Base-by-base conservation (phyloP, 495 filamentous ascomycete species). In the Hypoxylon crocopeplum region DNA sequence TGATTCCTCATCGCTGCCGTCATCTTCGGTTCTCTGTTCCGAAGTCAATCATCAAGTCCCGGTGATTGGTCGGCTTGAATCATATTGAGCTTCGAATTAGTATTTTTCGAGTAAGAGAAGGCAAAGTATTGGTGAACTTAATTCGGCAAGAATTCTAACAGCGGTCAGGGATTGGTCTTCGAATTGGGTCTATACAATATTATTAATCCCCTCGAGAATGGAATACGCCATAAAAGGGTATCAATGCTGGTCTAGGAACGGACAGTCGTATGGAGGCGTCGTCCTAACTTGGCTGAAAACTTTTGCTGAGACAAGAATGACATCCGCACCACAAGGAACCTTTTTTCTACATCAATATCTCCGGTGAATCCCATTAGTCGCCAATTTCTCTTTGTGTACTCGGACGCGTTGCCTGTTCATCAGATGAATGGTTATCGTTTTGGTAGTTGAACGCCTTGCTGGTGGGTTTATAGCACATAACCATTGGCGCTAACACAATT, bases 401-500 rank as follows among this genome's bases (percentile, higher is more conserved):
- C 30, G 2, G 46, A 34, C 46, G 19, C 3, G 29, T 36, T 13
- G 1, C 30, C 48, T 15, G 40, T 46, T 32, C 19, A 30, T 46
- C 47, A 33, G 16, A 42, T 5, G 30, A 38, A 17, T 20, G 20
- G n/a, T 30, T 5, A 34, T 57, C 6, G 29, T 46, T 27, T 38
- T 20, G 20, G 40, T 48, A 19, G 24, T n/a, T 40, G 21, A n/a
- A 12, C 50, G 22, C 29, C 17, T 34, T 45, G 22, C 41, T 16
- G 40, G 16, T 46, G 22, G 21, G 34, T 45, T 34, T 66, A 84
- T 62, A 88, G 71, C 27, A 83, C 81, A 73, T 86, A 88, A 21
- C 85, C 83, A 2, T 82, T 84, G 25, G 68, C 66, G 10, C 74
- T 77, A 13, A 85, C 78, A 50, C 71, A 77, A 29, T 67, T 73